Conservation (phyloP, 2,329 filamentous ascomycete genomes). For the Hysterium pulicare region DNA sequence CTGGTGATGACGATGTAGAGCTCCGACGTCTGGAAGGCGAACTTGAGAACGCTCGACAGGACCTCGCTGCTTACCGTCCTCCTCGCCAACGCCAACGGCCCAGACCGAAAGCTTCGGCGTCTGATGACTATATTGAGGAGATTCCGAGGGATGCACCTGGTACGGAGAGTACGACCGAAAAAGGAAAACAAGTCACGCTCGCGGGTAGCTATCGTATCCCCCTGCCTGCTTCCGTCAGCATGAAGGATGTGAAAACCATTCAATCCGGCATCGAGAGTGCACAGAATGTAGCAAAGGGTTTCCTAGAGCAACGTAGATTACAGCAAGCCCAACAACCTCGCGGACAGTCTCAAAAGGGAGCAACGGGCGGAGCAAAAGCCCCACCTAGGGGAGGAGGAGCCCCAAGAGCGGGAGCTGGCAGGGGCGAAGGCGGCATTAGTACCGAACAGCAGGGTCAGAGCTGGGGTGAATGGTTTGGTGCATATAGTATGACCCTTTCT, state of each 20-base stretch:
- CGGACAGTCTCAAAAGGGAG: neutral
- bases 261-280: constrained; percentile 33
- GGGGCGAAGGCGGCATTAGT: neutral
- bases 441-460: constrained; percentile 8
- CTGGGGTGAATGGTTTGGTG: constrained; percentile 38
- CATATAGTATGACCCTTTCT: constrained; percentile 35
- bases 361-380: too few species aligned
- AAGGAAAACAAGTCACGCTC: constrained; percentile 27
- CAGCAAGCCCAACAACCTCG: constrained; percentile 12
- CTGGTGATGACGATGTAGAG: constrained; percentile 28
- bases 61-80: constrained; percentile 25
- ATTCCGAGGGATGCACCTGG: constrained; percentile 15
- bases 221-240: constrained; percentile 27
- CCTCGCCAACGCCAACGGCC: constrained; percentile 6
- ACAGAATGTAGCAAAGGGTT: constrained; percentile 30
- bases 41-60: constrained; percentile 28
- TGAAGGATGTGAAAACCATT: constrained; percentile 32
- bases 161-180: neutral
- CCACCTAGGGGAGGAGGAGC: neutral
- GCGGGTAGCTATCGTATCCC: constrained; percentile 36
- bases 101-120: neutral
- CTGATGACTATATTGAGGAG: constrained; percentile 24
- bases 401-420: neutral
- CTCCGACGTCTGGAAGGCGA: constrained; percentile 29
- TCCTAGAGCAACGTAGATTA: constrained; percentile 26